Percentiles rank a stretch among this genome's conserved stretches.
Evolutionary conservation across 257 asterid species (phyloP).

Genomic region (Primulina tabacum): DNA sequence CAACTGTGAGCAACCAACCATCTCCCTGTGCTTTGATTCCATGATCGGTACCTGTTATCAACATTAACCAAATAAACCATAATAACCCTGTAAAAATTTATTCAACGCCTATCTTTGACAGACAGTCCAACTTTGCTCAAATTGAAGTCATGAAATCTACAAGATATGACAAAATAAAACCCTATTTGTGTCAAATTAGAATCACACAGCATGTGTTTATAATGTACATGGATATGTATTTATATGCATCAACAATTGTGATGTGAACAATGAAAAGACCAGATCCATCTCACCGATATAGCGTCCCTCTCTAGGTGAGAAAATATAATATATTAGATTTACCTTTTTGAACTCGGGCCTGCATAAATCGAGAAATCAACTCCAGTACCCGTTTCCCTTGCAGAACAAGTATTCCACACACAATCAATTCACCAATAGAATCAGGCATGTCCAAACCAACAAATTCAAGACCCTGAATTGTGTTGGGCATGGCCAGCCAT

Average conservation of each 20-base stretch:
- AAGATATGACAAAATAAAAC: background rate
- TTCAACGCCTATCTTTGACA: no score
- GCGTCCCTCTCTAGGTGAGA: background rate
- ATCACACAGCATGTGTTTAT: background rate
- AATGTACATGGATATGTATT: background rate
- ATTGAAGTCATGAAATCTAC: background rate
- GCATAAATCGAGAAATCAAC: slow-evolving; percentile 87
- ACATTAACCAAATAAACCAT: slow-evolving; percentile 2
- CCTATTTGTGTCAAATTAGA: background rate
- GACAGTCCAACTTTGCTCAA: background rate
- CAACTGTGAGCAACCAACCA: slow-evolving; percentile 98
- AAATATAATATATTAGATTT: slow-evolving; percentile 27
- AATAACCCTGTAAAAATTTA: background rate
- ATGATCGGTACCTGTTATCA: slow-evolving; percentile 77
- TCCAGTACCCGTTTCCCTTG: slow-evolving; percentile 88
- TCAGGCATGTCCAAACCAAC: slow-evolving; percentile 96
- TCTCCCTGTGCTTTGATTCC: slow-evolving; percentile 96
- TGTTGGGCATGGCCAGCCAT: slow-evolving; percentile 63
- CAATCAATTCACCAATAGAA: slow-evolving; percentile 88
- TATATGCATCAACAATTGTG: background rate
- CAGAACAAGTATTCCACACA: slow-evolving; percentile 79
- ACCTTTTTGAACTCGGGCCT: slow-evolving; percentile 87
- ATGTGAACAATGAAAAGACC: background rate
- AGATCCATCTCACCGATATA: background rate
- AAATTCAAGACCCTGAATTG: slow-evolving; percentile 94